These are phyloP conservation scores for Ceratocystis destructans DNA, from an alignment of 2,329 filamentous ascomycete genomes.

Conservation along the genomic window DNA sequence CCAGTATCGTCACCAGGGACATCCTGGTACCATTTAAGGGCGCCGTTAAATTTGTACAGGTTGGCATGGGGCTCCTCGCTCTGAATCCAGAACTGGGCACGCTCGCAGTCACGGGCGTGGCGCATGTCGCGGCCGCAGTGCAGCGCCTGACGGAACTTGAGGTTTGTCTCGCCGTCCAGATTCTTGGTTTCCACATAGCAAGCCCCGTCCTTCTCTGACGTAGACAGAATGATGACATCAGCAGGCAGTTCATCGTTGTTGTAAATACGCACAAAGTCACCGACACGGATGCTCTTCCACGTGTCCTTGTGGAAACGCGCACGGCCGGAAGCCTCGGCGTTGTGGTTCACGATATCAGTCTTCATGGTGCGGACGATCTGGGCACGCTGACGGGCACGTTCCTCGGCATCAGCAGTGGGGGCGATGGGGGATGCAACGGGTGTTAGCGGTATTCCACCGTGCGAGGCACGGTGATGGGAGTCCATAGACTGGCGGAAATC, in stretches of 20 bases:
- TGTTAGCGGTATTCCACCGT: conserved; percentile 71
- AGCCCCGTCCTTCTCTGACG: conserved; percentile 82
- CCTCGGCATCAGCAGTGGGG: conserved; percentile 40
- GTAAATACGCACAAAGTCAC: conserved; percentile 91
- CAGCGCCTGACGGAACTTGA: conserved; percentile 86
- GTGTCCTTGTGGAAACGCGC: conserved; percentile 83
- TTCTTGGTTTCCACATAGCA: conserved; percentile 99
- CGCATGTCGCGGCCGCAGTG: conserved; percentile 70
- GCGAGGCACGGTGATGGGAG: conserved; percentile 40
- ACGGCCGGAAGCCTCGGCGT: conserved; percentile 48
- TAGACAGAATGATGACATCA: conserved; percentile 82
- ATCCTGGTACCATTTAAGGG: conserved; percentile 71
- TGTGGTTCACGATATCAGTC: conserved; percentile 56
- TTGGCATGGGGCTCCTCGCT: conserved; percentile 88
- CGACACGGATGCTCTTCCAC: conserved; percentile 92
- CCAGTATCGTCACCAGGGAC: conserved; percentile 49
- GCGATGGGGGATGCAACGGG: conserved; percentile 42
- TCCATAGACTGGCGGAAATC: conserved; percentile 31
- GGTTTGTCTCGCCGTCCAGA: conserved; percentile 90
- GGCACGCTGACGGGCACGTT: conserved; percentile 23
- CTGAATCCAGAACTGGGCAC: conserved; percentile 72
- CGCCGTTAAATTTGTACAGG: conserved; percentile 86
- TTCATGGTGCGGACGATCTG: conserved; percentile 34
- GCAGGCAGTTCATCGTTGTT: conserved; percentile 92
- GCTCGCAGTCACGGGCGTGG: conserved; percentile 86